A percentile compares a stretch with the other conserved stretches of the same genome.
Evolutionary conservation across 208 protist genomes (phyloP).

Genomic region (Herpetomonas samuelpessoai): DNA sequence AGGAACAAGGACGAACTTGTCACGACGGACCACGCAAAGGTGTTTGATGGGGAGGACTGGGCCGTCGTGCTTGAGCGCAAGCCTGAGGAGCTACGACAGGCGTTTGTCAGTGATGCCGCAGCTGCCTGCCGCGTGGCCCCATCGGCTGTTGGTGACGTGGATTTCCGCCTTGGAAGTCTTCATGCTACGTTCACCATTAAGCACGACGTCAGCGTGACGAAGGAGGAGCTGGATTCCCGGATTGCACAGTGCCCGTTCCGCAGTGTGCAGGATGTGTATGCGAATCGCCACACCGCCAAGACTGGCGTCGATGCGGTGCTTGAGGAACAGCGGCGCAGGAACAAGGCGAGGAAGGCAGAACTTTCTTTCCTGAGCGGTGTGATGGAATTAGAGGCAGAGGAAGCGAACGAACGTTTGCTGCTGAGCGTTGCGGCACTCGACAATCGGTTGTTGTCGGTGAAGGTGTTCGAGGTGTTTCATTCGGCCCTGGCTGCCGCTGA

Average conservation of each 20-base stretch:
- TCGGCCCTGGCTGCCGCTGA: background rate
- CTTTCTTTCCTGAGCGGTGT: background rate
- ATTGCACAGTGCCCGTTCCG: slow-evolving; percentile 27
- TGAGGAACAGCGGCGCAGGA: slow-evolving; percentile 8
- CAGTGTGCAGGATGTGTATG: slow-evolving; percentile 14
- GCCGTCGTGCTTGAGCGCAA: slow-evolving; percentile 11
- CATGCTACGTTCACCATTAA: slow-evolving; percentile 19
- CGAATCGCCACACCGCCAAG: slow-evolving; percentile 12
- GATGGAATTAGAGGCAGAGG: background rate
- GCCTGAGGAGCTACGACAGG: slow-evolving; percentile 20
- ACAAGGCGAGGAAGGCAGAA: background rate
- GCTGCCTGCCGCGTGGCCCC: slow-evolving; percentile 21
- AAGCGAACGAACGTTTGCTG: background rate
- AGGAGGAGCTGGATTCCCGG: slow-evolving; percentile 18
- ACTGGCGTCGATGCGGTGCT: slow-evolving; percentile 16
- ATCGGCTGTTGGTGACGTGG: slow-evolving; percentile 10
- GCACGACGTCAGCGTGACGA: slow-evolving; percentile 12
- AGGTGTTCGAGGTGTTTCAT: background rate
- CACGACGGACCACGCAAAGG: slow-evolving; percentile 16
- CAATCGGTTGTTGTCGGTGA: background rate
- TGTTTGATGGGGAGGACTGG: slow-evolving; percentile 28
- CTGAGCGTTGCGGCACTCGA: background rate
- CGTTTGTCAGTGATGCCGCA: slow-evolving; percentile 17
- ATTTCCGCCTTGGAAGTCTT: slow-evolving; percentile 12
- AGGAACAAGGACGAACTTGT: background rate